Percentiles rank a stretch among this genome's conserved stretches.
phyloP scores from a whole-genome alignment of 2,329 filamentous ascomycete genomes.

The Aspergillus brunneoviolaceus region DNA sequence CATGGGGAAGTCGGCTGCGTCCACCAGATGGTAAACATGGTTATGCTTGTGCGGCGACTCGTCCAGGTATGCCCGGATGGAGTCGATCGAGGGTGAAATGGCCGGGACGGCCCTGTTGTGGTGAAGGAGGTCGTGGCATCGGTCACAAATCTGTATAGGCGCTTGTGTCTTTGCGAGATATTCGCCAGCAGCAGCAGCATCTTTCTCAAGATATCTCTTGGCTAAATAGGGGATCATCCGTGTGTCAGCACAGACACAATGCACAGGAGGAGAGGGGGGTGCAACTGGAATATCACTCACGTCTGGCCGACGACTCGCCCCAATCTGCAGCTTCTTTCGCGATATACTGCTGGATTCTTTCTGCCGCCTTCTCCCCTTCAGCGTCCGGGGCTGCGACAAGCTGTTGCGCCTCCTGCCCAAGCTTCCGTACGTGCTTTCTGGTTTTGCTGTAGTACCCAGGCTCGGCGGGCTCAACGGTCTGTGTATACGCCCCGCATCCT shows the following conservation, averaged over 20 bases:
- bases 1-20: slow-evolving; percentile 96
- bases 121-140: slow-evolving; percentile 80
- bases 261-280: neutral
- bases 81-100: slow-evolving; percentile 75
- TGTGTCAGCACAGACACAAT: slow-evolving; percentile 3
- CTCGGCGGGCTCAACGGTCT: slow-evolving; percentile 54
- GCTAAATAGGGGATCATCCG: slow-evolving; percentile 10
- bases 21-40: slow-evolving; percentile 91
- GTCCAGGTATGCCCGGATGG: slow-evolving; percentile 77
- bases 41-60: slow-evolving; percentile 90
- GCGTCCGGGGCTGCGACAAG: slow-evolving; percentile 9
- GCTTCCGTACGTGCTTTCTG: slow-evolving; percentile 49
- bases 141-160: slow-evolving; percentile 63
- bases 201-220: slow-evolving; percentile 23
- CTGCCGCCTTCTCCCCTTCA: slow-evolving; percentile 11
- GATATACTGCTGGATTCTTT: slow-evolving; percentile 12
- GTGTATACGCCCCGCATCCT: slow-evolving; percentile 62
- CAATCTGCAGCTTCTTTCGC: slow-evolving; percentile 2
- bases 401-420: slow-evolving; percentile 25
- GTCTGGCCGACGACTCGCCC: slow-evolving; percentile 6
- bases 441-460: slow-evolving; percentile 58
- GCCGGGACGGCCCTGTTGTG: slow-evolving; percentile 71
- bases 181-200: slow-evolving; percentile 19
- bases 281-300: slow-evolving; percentile 12
- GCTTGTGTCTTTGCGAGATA: slow-evolving; percentile 22